Conservation (phyloP, 2,329 filamentous ascomycete species). For the Cladobotryum mycophilum region DNA sequence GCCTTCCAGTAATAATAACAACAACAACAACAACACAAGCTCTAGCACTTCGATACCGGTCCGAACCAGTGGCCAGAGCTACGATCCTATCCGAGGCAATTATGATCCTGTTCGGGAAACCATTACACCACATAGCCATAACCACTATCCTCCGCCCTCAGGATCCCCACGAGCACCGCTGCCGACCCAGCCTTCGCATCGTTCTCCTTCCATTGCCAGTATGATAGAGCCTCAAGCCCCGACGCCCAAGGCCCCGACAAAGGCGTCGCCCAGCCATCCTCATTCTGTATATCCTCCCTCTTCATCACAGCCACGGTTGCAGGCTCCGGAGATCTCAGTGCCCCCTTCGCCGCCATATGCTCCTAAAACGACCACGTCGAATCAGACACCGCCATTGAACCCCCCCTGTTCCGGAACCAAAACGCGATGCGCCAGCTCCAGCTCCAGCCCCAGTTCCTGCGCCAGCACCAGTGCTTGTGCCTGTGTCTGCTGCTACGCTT, state of each 20-base stretch:
- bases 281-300: conserved; percentile 22
- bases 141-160: conserved; percentile 39
- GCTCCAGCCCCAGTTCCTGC: conserved; percentile 24
- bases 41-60: conserved; percentile 37
- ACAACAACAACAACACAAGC: conserved; percentile 31
- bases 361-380: conserved; percentile 26
- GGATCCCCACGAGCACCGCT: conserved; percentile 42
- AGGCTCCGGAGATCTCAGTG: conserved; percentile 30
- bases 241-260: conserved; percentile 24
- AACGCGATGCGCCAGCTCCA: conserved; percentile 32
- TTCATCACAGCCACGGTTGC: conserved; percentile 25
- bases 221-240: conserved; percentile 59
- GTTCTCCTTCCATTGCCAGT: conserved; percentile 83
- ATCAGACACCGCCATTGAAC: conserved; percentile 18
- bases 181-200: conserved; percentile 26
- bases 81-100: conserved; percentile 81
- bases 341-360: conserved; percentile 38
- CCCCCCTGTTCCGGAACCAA: conserved; percentile 27
- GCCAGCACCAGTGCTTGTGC: conserved; percentile 20
- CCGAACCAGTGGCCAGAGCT: conserved; percentile 71
- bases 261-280: conserved; percentile 24
- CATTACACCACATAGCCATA: conserved; percentile 46
- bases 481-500: too few relatives aligned
- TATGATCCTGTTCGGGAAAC: conserved; percentile 60
- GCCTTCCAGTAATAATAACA: conserved; percentile 27